Evolutionary conservation across 2,329 filamentous ascomycete species (phyloP).

Genomic region (Trichoderma sp.): DNA sequence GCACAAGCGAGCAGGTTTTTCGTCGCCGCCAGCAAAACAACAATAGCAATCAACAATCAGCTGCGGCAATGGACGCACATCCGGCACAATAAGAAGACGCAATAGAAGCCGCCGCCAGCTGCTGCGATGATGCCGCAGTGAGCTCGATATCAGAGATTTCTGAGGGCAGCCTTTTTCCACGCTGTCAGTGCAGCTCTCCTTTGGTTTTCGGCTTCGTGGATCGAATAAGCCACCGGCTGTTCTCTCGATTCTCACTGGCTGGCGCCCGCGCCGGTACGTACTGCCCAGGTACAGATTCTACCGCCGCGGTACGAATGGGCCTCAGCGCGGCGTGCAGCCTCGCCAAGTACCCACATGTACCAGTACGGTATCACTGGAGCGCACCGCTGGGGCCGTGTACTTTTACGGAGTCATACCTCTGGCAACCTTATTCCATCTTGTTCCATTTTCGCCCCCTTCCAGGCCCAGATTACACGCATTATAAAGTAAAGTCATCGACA

Average conservation of each 20-base stretch:
- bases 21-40: constrained; percentile 7
- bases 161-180: constrained; percentile 21
- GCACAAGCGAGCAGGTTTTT: constrained; percentile 20
- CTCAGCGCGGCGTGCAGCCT: not conserved
- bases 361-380: not conserved
- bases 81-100: constrained; percentile 15
- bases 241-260: constrained; percentile 13
- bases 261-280: not conserved
- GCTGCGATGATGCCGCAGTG: constrained; percentile 26
- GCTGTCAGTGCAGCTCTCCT: constrained; percentile 31
- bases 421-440: not conserved
- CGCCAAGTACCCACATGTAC: not conserved
- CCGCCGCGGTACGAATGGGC: not conserved
- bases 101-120: constrained; percentile 18
- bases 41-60: constrained; percentile 22
- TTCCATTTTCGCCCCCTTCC: not conserved
- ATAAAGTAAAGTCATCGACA: not conserved
- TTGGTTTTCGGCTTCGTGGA: constrained; percentile 44
- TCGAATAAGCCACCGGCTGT: constrained; percentile 39
- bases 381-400: not conserved
- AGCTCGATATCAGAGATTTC: constrained; percentile 29
- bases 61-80: constrained; percentile 23
- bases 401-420: not conserved
- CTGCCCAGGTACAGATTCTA: not conserved
- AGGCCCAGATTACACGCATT: not conserved